Evolutionary conservation across 1,284 basidiomycete genomes (phyloP).

Genomic region (Tilletiopsis washingtonensis): DNA sequence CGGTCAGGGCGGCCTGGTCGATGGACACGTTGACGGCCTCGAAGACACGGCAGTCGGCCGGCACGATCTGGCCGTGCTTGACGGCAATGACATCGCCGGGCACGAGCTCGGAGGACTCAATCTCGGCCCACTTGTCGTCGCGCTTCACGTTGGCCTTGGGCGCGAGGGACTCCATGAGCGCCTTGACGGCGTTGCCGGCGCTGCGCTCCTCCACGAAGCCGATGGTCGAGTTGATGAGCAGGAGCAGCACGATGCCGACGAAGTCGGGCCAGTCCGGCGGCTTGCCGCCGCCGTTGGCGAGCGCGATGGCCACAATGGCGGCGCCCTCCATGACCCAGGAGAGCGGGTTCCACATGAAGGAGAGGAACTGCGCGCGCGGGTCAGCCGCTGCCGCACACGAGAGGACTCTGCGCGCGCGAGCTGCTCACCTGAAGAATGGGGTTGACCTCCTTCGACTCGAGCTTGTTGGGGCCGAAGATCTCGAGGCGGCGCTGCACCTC

Average conservation of each 20-base stretch:
- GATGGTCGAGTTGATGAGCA: constrained; percentile 90
- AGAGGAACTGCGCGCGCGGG: constrained; percentile 51
- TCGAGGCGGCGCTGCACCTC: constrained; percentile 80
- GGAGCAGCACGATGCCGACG: constrained; percentile 83
- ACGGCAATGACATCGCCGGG: constrained; percentile 55
- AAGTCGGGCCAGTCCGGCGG: constrained; percentile 97
- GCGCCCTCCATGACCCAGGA: constrained; percentile 98
- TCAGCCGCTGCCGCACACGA: too few relatives aligned
- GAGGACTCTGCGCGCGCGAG: too few relatives aligned
- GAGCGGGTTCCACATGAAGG: constrained; percentile 39
- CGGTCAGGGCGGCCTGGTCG: constrained; percentile 38
- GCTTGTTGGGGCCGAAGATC: constrained; percentile 92
- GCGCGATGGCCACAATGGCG: constrained; percentile 86
- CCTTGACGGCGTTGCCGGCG: constrained; percentile 96
- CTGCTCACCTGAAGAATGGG: too few relatives aligned
- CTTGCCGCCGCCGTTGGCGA: constrained; percentile 79
- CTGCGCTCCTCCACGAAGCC: constrained; percentile 97
- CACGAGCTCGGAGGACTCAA: constrained; percentile 16
- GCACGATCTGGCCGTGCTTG: constrained; percentile 31
- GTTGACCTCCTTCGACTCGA: constrained; percentile 64
- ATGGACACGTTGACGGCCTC: constrained; percentile 29
- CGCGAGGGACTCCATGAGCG: constrained; percentile 96
- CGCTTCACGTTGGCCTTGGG: constrained; percentile 69
- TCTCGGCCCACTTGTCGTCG: constrained; percentile 20
- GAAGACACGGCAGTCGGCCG: constrained; percentile 34